These are phyloP conservation scores for Ophiocordyceps camponoti-leonardi DNA, from an alignment of 2,329 filamentous ascomycete genomes.

Conservation along the genomic window DNA sequence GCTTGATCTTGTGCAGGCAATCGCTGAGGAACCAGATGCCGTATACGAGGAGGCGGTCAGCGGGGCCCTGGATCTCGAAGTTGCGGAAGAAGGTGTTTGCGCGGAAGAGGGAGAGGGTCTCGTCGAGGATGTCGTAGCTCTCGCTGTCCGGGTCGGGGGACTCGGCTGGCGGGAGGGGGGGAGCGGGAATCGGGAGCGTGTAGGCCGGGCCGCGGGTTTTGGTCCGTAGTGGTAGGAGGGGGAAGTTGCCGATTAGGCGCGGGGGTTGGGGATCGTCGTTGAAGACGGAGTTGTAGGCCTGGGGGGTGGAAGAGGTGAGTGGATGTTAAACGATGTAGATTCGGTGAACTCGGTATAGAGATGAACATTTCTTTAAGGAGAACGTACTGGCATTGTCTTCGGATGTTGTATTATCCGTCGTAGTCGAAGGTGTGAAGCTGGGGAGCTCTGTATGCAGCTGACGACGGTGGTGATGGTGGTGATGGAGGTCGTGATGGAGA, in stretches of 20 bases:
- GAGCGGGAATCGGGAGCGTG: conserved; percentile 48
- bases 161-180: conserved; percentile 39
- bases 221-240: conserved; percentile 84
- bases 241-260: conserved; percentile 68
- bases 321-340: not conserved
- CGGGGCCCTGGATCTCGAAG: conserved; percentile 95
- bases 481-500: no score
- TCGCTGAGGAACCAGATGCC: conserved; percentile 91
- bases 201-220: conserved; percentile 91
- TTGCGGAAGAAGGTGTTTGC: conserved; percentile 99
- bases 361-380: no score
- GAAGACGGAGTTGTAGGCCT: conserved; percentile 99
- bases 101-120: conserved; percentile 81
- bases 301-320: conserved; percentile 1
- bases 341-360: no score
- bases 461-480: not conserved
- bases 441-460: not conserved
- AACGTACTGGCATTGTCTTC: not conserved
- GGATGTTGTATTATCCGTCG: no score
- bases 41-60: conserved; percentile 88
- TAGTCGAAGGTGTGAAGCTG: no score
- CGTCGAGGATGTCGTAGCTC: conserved; percentile 91
- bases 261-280: conserved; percentile 55
- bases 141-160: conserved; percentile 70
- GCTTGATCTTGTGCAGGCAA: conserved; percentile 74